A percentile compares a stretch with the other conserved stretches of the same genome.
These are phyloP conservation scores for Xylaria curta DNA, from an alignment of 495 filamentous ascomycete genomes.

Conservation along the genomic window DNA sequence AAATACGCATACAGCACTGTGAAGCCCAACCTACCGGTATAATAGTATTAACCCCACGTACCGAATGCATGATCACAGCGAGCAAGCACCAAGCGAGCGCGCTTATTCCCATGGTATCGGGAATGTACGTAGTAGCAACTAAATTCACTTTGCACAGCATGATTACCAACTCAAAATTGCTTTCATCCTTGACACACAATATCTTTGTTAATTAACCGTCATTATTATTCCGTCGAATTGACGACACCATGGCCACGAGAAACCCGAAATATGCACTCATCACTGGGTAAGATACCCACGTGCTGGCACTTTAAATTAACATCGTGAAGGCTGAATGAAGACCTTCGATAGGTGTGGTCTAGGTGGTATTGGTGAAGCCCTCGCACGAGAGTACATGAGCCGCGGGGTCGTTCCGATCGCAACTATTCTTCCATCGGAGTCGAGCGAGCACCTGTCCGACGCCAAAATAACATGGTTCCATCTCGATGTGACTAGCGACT, in stretches of 20 bases:
- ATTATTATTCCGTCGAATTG: neutral
- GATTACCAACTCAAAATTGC: neutral
- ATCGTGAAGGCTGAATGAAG: neutral
- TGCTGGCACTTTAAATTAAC: neutral
- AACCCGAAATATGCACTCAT: neutral
- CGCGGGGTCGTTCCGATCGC: constrained; percentile 17
- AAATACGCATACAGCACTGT: too few relatives aligned
- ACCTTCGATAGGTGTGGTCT: neutral
- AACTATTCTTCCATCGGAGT: constrained; percentile 35
- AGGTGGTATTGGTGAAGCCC: neutral
- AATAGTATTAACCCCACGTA: neutral
- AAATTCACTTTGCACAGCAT: neutral
- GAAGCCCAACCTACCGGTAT: neutral
- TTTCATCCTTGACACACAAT: neutral
- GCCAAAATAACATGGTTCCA: constrained; percentile 29
- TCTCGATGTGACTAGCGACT: constrained; percentile 32
- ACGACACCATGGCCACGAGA: neutral
- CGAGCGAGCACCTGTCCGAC: constrained; percentile 29
- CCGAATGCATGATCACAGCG: neutral
- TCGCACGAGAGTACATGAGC: neutral
- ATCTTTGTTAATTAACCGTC: neutral
- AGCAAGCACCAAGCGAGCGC: neutral
- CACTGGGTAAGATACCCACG: neutral
- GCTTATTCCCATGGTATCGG: neutral
- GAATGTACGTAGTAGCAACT: neutral